Evolutionary conservation across 2,329 filamentous ascomycete genomes (phyloP).

Genomic region (Magnaporthiopsis incrustans): DNA sequence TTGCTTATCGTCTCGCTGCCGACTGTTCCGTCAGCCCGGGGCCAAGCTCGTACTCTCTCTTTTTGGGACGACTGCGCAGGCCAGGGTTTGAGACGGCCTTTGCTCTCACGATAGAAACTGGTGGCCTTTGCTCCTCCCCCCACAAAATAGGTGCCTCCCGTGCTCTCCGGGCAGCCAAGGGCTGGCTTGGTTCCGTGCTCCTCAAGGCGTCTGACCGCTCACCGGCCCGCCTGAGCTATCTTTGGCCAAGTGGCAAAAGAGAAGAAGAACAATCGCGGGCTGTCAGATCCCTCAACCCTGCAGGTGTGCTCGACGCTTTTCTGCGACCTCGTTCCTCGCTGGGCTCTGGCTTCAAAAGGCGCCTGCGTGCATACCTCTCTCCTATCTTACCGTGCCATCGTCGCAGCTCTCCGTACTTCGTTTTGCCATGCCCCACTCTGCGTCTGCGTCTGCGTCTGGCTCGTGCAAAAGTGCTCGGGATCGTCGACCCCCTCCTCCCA

Average conservation of each 20-base stretch:
- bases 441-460: not conserved
- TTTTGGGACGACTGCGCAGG: conserved; percentile 4
- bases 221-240: not conserved
- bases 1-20: not conserved
- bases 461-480: not conserved
- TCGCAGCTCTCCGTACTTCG: not conserved
- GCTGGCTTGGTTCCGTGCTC: not conserved
- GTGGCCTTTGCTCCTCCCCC: not conserved
- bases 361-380: not conserved
- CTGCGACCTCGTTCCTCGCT: not conserved
- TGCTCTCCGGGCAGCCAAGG: not conserved
- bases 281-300: not conserved
- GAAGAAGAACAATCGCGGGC: not conserved
- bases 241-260: not conserved
- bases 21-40: not conserved
- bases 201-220: not conserved
- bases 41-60: not conserved
- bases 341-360: not conserved
- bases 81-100: not conserved
- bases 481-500: not conserved
- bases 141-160: not conserved
- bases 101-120: not conserved
- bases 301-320: not conserved
- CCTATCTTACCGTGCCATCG: not conserved
- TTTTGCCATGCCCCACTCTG: not conserved